phyloP scores from a whole-genome alignment of 495 filamentous ascomycete species.

The Tuber microsphaerosporum region DNA sequence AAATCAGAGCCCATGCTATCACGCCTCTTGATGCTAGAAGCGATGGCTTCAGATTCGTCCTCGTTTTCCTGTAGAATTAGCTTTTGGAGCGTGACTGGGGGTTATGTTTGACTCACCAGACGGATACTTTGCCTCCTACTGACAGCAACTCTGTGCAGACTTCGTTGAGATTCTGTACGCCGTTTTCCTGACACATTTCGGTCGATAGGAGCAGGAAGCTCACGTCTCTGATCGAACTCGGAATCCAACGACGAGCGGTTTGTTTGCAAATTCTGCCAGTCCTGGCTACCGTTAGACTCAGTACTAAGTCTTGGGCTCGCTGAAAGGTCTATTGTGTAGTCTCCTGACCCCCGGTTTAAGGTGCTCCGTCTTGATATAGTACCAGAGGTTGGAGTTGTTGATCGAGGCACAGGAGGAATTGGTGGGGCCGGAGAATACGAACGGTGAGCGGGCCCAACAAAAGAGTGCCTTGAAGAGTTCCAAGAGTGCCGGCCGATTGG shows the following conservation, averaged over 20 bases:
- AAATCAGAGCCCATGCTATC: conserved; percentile 27
- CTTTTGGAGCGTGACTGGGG: neutral
- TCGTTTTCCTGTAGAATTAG: conserved; percentile 17
- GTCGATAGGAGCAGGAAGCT: neutral
- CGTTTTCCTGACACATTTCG: neutral
- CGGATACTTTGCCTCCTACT: neutral
- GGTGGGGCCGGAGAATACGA: conserved; percentile 4
- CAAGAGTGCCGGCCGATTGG: neutral
- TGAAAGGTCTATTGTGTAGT: neutral
- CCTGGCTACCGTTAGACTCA: neutral
- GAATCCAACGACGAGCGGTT: neutral
- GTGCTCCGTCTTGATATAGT: neutral
- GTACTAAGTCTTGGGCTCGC: neutral
- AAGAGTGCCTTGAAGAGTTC: neutral
- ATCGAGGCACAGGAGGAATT: neutral
- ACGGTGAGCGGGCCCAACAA: neutral
- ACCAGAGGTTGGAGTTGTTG: neutral
- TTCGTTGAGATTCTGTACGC: neutral
- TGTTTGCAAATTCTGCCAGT: neutral
- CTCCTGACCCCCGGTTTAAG: neutral
- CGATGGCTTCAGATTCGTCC: conserved; percentile 22
- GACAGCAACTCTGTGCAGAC: neutral
- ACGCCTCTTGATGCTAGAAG: conserved; percentile 18
- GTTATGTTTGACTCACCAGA: neutral
- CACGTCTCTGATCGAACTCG: neutral